phyloP scores from a whole-genome alignment of 768 basidiomycete species.

The Collybia sordida region DNA sequence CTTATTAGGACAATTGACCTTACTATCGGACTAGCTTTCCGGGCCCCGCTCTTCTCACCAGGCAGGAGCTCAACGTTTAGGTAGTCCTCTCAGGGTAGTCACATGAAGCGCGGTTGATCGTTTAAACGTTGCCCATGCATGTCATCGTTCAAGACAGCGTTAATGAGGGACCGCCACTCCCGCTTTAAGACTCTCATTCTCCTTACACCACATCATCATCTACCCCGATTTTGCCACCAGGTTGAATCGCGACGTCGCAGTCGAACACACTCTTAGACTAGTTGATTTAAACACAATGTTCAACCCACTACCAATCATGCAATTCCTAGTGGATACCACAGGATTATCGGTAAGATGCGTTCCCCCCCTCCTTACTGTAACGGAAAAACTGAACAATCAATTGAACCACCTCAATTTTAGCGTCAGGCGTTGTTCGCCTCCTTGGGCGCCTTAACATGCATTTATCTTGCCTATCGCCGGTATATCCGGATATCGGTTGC shows the following conservation, averaged over 20 bases:
- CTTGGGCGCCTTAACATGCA: conserved; percentile 14
- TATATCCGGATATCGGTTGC: conserved; percentile 39
- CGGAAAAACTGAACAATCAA: not conserved
- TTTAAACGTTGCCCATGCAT: conserved; percentile 19
- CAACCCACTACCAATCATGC: too few species aligned
- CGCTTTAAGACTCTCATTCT: not conserved
- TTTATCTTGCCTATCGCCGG: conserved; percentile 32
- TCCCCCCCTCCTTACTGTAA: not conserved
- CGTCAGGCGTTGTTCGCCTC: conserved; percentile 4
- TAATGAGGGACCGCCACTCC: conserved; percentile 6
- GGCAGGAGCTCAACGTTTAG: conserved; percentile 1
- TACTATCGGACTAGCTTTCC: not conserved
- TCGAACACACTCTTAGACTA: too few species aligned
- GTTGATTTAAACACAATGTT: too few species aligned
- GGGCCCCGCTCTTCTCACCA: conserved; percentile 2
- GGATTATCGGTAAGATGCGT: too few species aligned
- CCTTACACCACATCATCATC: not conserved
- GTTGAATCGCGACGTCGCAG: too few species aligned
- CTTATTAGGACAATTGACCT: not conserved
- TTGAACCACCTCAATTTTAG: not conserved
- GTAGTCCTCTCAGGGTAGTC: conserved; percentile 18
- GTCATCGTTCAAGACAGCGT: conserved; percentile 1
- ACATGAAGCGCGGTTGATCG: conserved; percentile 28
- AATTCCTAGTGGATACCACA: too few species aligned
- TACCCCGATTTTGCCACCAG: too few species aligned